Base-by-base conservation (phyloP, 116 monocot genomes). In the Trichopus zeylanicus region DNA sequence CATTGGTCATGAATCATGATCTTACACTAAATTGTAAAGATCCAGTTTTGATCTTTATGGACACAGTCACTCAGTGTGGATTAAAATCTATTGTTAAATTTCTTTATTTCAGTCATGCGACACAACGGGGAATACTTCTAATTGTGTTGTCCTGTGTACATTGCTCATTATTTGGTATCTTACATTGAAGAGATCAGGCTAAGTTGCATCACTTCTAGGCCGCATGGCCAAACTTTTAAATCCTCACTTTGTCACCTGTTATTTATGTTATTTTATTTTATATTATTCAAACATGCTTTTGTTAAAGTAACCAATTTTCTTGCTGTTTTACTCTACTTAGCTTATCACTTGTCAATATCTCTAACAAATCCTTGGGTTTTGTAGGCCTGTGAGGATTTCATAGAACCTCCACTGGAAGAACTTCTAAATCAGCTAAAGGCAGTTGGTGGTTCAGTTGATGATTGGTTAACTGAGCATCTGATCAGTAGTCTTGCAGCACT, bases 331-430 rank as follows among this genome's bases (percentile, higher is more conserved):
- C 1, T 42, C 42, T 0, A n/a, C n/a, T n/a, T n/a, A n/a, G n/a
- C n/a, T 13, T n/a, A 42, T 16, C 42, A 42, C 5, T 2, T 18
- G 42, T 15, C n/a, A 13, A 16, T 39, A 42, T 10, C 42, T 42
- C n/a, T 42, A 42, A 42, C n/a, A n/a, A n/a, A 15, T 39, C 15
- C 48, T 55, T 62, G 22, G 26, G 5, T 56, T 64, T 51, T 67
- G 53, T 26, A 93, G 92, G 53, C 89, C 9, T 94, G 89, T 62
- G 78, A 94, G 59, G 78, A 89, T 81, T 89, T 80, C 46, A 52
- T 81, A 55, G 93, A 94, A 29, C 93, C 86, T 29, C 48, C 86
- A 57, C 28, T 94, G 32, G 77, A 70, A 57, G 85, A 94, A 56
- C 85, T 89, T 54, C 28, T 89, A 30, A 80, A 68, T 55, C 89